Conservation (phyloP, 1,284 basidiomycete species). For the Cryptococcus wingfieldii region DNA sequence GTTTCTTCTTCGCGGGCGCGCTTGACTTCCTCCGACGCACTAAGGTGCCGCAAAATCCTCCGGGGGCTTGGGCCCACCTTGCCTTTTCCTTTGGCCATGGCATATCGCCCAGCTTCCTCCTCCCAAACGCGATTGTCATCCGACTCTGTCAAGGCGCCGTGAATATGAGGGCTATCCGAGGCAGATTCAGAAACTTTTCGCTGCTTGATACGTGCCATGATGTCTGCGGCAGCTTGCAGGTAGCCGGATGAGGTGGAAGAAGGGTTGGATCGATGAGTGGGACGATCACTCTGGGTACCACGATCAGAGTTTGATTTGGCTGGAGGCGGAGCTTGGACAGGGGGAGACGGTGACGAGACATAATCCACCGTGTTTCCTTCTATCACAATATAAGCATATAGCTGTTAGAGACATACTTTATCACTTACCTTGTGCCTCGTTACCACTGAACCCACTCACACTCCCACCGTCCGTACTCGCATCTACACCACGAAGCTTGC, state of each 20-base stretch:
- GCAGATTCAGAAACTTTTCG: constrained; percentile 38
- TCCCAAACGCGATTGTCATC: constrained; percentile 31
- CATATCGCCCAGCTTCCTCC: constrained; percentile 14
- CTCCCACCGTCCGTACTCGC: constrained; percentile 33
- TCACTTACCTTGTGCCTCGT: constrained; percentile 12
- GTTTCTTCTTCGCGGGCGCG: constrained; percentile 24
- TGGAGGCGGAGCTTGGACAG: constrained; percentile 5
- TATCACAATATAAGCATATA: constrained; percentile 8
- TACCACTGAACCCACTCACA: constrained; percentile 15
- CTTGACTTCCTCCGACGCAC: constrained; percentile 46
- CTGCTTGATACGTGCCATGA: constrained; percentile 76
- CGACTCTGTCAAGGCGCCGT: constrained; percentile 35
- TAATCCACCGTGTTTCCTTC: constrained; percentile 30
- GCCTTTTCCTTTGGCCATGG: constrained; percentile 16
- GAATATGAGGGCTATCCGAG: constrained; percentile 53
- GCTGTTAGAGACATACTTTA: not conserved
- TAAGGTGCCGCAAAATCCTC: constrained; percentile 36
- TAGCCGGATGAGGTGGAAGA: constrained; percentile 54
- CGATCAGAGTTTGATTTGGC: not conserved
- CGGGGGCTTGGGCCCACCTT: constrained; percentile 31
- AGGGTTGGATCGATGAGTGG: constrained; percentile 39
- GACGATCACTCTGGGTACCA: constrained; percentile 4
- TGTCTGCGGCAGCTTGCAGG: constrained; percentile 65
- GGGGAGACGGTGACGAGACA: constrained; percentile 21
- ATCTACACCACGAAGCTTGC: constrained; percentile 32